These are phyloP conservation scores for Boechera retrofracta DNA, from an alignment of 345 rosid genomes.

Conservation along the genomic window DNA sequence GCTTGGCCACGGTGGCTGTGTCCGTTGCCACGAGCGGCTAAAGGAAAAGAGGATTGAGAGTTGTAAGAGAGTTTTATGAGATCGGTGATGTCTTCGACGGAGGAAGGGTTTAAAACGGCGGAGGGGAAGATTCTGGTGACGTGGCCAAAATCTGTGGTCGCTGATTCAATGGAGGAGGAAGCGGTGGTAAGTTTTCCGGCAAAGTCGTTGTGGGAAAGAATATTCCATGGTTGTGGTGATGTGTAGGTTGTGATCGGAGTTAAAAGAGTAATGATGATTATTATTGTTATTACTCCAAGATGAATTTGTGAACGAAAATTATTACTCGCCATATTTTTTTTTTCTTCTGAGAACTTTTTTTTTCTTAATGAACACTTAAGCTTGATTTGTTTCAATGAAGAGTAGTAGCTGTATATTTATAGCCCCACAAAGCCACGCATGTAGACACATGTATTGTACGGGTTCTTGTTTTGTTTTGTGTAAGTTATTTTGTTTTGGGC, in stretches of 20 bases:
- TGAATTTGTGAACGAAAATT: conserved; percentile 27
- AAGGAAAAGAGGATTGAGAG: conserved; percentile 39
- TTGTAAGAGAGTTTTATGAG: conserved; percentile 52
- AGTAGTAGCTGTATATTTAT: conserved; percentile 24
- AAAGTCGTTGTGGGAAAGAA: conserved; percentile 33
- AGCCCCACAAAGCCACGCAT: conserved; percentile 26
- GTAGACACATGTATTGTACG: conserved; percentile 12
- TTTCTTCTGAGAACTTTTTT: background rate
- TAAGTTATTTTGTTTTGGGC: background rate
- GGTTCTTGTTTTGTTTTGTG: background rate
- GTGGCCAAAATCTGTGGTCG: conserved; percentile 73
- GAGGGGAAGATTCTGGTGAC: conserved; percentile 52
- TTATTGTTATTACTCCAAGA: conserved; percentile 14
- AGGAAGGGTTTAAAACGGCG: conserved; percentile 75
- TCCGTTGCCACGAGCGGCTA: conserved; percentile 86
- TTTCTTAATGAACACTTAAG: background rate
- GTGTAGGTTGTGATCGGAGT: conserved; percentile 40
- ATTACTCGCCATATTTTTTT: conserved; percentile 30
- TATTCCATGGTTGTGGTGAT: conserved; percentile 42
- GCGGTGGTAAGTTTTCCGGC: conserved; percentile 42
- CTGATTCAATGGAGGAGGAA: conserved; percentile 45
- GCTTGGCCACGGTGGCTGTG: conserved; percentile 85
- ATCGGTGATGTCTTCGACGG: conserved; percentile 55
- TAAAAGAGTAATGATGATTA: conserved; percentile 33
- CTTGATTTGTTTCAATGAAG: conserved; percentile 20